Percentiles rank a stretch among this genome's conserved stretches.
phyloP scores from a whole-genome alignment of 768 basidiomycete genomes.

The Brasilioporus rufonigricans region DNA sequence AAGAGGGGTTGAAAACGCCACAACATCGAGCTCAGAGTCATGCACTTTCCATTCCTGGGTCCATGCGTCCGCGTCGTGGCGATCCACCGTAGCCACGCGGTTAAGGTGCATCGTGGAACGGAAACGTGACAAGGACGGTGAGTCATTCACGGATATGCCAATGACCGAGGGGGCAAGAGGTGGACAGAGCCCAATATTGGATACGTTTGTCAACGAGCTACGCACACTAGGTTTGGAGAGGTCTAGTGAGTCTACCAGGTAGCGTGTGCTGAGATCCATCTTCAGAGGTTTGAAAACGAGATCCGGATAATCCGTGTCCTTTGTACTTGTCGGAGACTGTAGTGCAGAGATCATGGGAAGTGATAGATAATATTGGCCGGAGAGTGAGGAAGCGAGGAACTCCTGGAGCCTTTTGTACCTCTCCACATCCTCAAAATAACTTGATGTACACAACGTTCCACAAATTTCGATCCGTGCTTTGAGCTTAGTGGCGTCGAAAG shows the following conservation, averaged over 20 bases:
- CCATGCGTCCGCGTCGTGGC: slow-evolving; percentile 32
- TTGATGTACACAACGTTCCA: slow-evolving; percentile 8
- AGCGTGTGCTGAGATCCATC: slow-evolving; percentile 5
- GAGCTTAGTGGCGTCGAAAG: slow-evolving; percentile 14
- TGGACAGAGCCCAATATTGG: not conserved
- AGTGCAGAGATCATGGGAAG: slow-evolving; percentile 7
- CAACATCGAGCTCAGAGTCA: slow-evolving; percentile 10
- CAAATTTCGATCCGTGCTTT: slow-evolving; percentile 11
- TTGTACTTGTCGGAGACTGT: slow-evolving; percentile 1
- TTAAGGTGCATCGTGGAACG: slow-evolving; percentile 7
- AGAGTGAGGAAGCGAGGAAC: not conserved
- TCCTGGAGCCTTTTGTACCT: slow-evolving; percentile 19
- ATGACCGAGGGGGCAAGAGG: not conserved
- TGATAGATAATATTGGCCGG: not conserved
- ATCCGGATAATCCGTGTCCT: not conserved
- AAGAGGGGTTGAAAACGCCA: slow-evolving; percentile 9
- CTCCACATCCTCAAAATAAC: slow-evolving; percentile 3
- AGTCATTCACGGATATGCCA: not conserved
- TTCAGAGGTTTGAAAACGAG: not conserved
- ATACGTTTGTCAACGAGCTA: slow-evolving; percentile 6
- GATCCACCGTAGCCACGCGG: slow-evolving; percentile 18
- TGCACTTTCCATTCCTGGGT: slow-evolving; percentile 2
- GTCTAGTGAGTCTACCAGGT: slow-evolving; percentile 11
- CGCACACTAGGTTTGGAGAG: slow-evolving; percentile 3
- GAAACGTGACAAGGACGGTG: slow-evolving; percentile 8